Base-by-base conservation (phyloP, 208 protist species). In the Leptomonas seymouri region DNA sequence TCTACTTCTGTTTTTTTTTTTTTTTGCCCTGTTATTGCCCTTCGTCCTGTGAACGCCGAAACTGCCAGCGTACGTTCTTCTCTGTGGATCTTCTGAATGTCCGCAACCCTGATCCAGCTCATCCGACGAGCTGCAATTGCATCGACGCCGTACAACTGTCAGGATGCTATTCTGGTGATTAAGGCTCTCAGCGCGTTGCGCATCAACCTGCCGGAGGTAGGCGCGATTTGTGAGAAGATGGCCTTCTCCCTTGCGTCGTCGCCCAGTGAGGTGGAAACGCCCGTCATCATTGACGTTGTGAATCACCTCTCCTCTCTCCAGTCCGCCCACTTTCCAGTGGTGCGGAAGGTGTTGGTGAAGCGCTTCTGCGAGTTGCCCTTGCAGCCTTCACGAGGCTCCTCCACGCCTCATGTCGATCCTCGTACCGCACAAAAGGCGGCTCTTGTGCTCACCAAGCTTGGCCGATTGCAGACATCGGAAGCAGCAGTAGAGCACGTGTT, bases 121-220 rank as follows among this genome's bases (percentile, higher is more conserved):
- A 55, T 94, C 3, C 67, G 74, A 2, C 78, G 86, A 27, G 84
- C 81, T 5, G 82, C 89, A 1, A 62, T 25, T 6, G 79, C 76
- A 28, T 49, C 58, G 1, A 70, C 66, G 46, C 80, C 82, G 16
- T 80, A 89, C 54, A 92, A 89, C 25, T 59, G 45, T 9, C 86
- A 87, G 28, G 89, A 94, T 65, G 71, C 86, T 1, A 23, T 92
- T 0, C 64, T 92, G 3, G 60, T 90, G 3, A 56, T 94, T 12
- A 80, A 74, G 15, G 59, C 86, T 14, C 71, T 94, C 12, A 61
- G 80, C 21, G 9, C 30, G 3, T 53, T 94, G 12, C 89, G 85
- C 0, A 50, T 86, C 14, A 60, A 60, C 18, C 75, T 62, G 2
- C 68, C 73, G 42, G 65, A 79, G 20, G 80, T 94, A 34, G 64